phyloP scores from a whole-genome alignment of 2,329 filamentous ascomycete genomes.

The Apiospora hydei region DNA sequence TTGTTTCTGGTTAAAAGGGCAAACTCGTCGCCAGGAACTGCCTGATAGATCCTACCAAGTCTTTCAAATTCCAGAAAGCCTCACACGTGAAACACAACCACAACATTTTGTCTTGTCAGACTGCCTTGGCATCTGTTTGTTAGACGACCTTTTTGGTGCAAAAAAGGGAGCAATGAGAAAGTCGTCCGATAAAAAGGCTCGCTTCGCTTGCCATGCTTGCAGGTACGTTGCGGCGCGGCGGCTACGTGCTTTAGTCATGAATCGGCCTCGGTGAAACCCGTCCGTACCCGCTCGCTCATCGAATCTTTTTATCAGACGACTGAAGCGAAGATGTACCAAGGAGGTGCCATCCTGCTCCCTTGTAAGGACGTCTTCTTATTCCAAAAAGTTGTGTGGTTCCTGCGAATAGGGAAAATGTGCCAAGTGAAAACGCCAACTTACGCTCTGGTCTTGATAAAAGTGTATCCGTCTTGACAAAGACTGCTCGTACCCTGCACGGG shows the following conservation, averaged over 20 bases:
- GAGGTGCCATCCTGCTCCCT: background rate
- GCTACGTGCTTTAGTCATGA: background rate
- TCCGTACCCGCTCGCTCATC: background rate
- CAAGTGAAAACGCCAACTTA: background rate
- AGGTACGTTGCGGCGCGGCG: background rate
- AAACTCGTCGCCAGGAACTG: background rate
- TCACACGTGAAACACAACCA: background rate
- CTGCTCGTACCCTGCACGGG: slow-evolving; percentile 7
- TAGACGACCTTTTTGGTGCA: background rate
- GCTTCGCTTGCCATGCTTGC: slow-evolving; percentile 1
- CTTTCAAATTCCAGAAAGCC: background rate
- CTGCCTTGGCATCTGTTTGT: no score
- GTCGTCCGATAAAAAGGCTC: background rate
- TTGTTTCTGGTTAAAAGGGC: background rate
- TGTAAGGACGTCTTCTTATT: background rate
- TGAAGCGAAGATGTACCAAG: slow-evolving; percentile 15
- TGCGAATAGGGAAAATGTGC: background rate
- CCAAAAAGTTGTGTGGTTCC: no score
- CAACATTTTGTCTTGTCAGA: background rate
- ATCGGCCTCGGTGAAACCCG: background rate
- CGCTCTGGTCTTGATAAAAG: background rate
- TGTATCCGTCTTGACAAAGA: background rate
- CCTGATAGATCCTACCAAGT: background rate
- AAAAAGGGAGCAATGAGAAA: background rate
- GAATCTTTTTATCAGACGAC: background rate